phyloP scores from a whole-genome alignment of 768 basidiomycete genomes.

The Suillus ampliporus region DNA sequence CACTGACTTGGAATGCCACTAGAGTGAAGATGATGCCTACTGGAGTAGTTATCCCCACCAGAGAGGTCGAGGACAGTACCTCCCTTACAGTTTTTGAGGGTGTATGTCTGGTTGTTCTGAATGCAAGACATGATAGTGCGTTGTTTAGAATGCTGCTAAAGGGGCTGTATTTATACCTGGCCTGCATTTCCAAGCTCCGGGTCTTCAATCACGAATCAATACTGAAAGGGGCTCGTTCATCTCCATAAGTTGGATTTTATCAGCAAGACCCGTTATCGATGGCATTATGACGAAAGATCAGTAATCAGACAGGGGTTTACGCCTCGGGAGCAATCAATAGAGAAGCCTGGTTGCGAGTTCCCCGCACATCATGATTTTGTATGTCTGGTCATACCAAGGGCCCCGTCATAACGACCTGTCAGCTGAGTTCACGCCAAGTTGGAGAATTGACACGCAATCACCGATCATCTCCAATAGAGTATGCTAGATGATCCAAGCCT shows the following conservation, averaged over 20 bases:
- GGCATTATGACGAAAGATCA: conserved; percentile 1
- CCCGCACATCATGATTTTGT: no score
- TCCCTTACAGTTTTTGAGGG: conserved; percentile 55
- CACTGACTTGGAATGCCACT: background rate
- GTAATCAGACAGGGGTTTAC: background rate
- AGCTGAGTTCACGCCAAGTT: no score
- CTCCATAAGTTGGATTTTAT: background rate
- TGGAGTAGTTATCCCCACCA: conserved; percentile 51
- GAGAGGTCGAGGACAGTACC: conserved; percentile 63
- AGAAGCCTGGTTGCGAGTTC: no score
- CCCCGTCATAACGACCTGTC: background rate
- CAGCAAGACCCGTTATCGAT: conserved; percentile 5
- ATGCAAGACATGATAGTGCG: conserved; percentile 29
- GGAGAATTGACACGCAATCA: background rate
- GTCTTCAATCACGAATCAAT: background rate
- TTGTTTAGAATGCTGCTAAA: no score
- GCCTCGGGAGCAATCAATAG: background rate
- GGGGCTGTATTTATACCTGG: conserved; percentile 6
- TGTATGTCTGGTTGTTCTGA: conserved; percentile 46
- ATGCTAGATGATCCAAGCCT: background rate
- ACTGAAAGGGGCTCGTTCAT: background rate
- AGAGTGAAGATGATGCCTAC: conserved; percentile 35
- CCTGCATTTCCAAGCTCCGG: background rate
- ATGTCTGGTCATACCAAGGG: no score
- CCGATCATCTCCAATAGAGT: background rate